Base-by-base conservation (phyloP, 768 basidiomycete genomes). In the Suillus decipiens region DNA sequence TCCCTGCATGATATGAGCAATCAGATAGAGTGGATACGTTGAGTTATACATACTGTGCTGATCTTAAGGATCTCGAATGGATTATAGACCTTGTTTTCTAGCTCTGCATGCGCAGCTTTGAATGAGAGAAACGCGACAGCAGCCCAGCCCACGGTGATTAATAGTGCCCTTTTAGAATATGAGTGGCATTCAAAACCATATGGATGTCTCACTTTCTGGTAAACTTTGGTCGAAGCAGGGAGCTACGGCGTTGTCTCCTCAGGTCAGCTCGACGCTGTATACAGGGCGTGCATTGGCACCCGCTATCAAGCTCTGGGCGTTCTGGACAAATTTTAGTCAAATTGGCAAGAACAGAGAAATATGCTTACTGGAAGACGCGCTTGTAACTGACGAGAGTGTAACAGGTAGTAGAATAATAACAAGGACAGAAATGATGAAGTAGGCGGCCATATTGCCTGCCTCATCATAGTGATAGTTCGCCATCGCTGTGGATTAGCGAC, bases 51-150 rank as follows among this genome's bases (percentile, higher is more conserved):
- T 45, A 93, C 93, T 14, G 82, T 71, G 5, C 76, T 77, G 62
- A 98, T 85, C 19, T 91, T 95, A 31, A 99, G 81, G 69, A 99
- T 96, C 67, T 95, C 90, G 69, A 96, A 99, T 1, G 97, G 97
- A 74, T 99, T 86, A 75, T 98, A 99, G 14, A 96, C 73, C 68
- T 86, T 88, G 78, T 78, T 84, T 65, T 92, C 86, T 60, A 82
- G 67, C 67, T 84, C 80, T 63, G 84, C 78, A 33, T 69, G 62
- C 9, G 84, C 80, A 41, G 86, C 88, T 70, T 83, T 82, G 77
- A 89, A 89, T n/a, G 80, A 83, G 37, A 95, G 74, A 67, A 85
- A 85, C 9, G 79, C 87, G 62, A 95, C 86, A 1, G 86, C 60
- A 10, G 81, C 76, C 96, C 96, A 99, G 61, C 93, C 95, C 37